Conservation (phyloP, 1,284 basidiomycete species). For the Tilletia setariae region DNA sequence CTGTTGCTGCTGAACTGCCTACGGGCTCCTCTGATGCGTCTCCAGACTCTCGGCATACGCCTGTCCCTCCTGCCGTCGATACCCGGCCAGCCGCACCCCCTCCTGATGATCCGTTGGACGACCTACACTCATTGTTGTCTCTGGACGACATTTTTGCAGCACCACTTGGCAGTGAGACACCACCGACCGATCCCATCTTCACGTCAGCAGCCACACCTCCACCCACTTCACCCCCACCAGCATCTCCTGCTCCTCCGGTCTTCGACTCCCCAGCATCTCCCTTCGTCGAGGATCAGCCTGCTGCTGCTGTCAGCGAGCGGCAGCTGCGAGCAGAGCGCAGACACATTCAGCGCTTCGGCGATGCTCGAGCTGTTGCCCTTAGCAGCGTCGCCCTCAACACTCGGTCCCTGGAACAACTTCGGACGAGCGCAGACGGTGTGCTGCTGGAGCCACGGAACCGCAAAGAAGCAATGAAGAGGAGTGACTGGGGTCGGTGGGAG, state of each 20-base stretch:
- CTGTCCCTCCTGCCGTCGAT: no score
- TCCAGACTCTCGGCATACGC: slow-evolving; percentile 51
- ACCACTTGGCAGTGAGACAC: background rate
- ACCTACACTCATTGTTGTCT: no score
- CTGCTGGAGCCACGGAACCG: slow-evolving; percentile 38
- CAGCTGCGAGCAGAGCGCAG: slow-evolving; percentile 52
- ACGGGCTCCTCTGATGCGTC: no score
- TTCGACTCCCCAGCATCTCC: slow-evolving; percentile 20
- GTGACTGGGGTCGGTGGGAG: slow-evolving; percentile 25
- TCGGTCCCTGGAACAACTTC: slow-evolving; percentile 32
- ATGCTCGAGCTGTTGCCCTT: slow-evolving; percentile 29
- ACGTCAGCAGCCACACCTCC: no score
- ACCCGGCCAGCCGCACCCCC: no score
- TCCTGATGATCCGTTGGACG: no score
- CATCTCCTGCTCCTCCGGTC: no score
- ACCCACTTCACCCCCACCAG: no score
- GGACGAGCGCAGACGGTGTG: slow-evolving; percentile 43
- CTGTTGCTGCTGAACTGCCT: slow-evolving; percentile 18
- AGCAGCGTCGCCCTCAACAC: slow-evolving; percentile 27
- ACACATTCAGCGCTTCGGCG: slow-evolving; percentile 30
- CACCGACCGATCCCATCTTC: background rate
- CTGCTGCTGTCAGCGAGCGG: slow-evolving; percentile 49
- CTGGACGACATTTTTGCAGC: background rate
- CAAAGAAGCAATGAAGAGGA: slow-evolving; percentile 15
- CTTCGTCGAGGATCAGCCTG: slow-evolving; percentile 47